These are phyloP conservation scores for Penicillium sp. DNA, from an alignment of 2,329 filamentous ascomycete genomes.

Conservation along the genomic window DNA sequence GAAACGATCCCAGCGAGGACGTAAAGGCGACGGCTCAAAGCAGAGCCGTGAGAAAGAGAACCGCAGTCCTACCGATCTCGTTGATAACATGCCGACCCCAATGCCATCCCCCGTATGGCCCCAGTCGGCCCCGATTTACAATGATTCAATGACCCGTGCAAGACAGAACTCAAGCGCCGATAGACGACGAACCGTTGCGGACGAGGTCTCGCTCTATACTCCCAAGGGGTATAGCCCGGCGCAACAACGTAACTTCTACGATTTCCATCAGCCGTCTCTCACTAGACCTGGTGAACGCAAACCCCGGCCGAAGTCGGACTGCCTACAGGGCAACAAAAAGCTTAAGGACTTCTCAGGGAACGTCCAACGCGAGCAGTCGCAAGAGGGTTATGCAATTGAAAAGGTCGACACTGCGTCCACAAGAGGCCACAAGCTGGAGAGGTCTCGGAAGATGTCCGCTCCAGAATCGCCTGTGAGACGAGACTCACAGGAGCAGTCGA, in stretches of 20 bases:
- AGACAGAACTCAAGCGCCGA: constrained; percentile 48
- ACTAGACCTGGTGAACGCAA: constrained; percentile 45
- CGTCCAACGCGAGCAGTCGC: constrained; percentile 31
- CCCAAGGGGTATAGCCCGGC: constrained; percentile 63
- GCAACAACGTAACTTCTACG: constrained; percentile 66
- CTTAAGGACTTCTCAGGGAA: constrained; percentile 39
- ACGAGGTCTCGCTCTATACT: constrained; percentile 63
- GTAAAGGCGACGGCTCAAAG: constrained; percentile 61
- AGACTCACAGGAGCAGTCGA: constrained; percentile 34
- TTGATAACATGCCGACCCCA: constrained; percentile 63
- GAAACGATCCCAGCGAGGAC: constrained; percentile 71
- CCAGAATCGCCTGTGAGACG: constrained; percentile 37
- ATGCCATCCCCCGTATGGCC: constrained; percentile 76
- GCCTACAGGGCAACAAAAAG: constrained; percentile 47
- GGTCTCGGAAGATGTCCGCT: constrained; percentile 34
- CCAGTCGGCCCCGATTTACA: constrained; percentile 56
- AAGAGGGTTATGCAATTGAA: constrained; percentile 22
- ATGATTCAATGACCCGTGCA: constrained; percentile 35
- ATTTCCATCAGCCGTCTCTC: constrained; percentile 53
- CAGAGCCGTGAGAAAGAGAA: constrained; percentile 79
- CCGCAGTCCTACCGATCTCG: constrained; percentile 61
- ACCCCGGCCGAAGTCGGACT: constrained; percentile 57
- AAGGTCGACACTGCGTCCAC: constrained; percentile 21
- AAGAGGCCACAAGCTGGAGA: constrained; percentile 20
- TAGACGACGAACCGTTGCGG: constrained; percentile 51